These are phyloP conservation scores for Nemania sp. DNA, from an alignment of 2,329 filamentous ascomycete genomes.

Conservation along the genomic window DNA sequence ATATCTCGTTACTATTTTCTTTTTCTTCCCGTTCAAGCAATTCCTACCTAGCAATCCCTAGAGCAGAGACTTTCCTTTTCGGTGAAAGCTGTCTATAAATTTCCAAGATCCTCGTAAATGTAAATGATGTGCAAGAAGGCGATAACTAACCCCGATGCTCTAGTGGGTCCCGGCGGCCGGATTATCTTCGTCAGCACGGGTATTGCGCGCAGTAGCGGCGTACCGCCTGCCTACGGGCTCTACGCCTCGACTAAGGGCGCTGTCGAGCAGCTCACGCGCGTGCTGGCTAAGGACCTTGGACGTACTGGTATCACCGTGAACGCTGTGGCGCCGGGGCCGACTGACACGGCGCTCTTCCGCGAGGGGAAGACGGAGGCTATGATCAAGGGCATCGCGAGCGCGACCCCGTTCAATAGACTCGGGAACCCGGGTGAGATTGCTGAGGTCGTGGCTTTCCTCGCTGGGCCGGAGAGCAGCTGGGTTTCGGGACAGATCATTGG, in stretches of 20 bases:
- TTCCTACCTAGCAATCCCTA: no score
- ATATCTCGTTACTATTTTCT: no score
- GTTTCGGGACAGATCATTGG: constrained; percentile 38
- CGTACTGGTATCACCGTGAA: constrained; percentile 64
- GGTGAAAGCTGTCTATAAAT: no score
- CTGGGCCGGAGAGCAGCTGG: constrained; percentile 38
- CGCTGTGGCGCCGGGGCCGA: constrained; percentile 64
- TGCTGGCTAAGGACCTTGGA: constrained; percentile 67
- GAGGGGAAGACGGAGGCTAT: constrained; percentile 61
- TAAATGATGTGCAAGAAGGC: no score
- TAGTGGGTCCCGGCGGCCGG: constrained; percentile 53
- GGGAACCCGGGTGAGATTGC: constrained; percentile 64
- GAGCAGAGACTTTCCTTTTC: no score
- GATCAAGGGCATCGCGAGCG: constrained; percentile 55
- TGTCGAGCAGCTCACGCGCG: constrained; percentile 68
- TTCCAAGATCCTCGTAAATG: no score
- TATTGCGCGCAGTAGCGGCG: constrained; percentile 52
- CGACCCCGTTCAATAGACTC: constrained; percentile 59
- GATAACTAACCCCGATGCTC: no score
- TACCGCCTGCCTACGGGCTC: constrained; percentile 61
- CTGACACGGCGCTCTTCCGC: constrained; percentile 67
- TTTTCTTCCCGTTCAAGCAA: no score
- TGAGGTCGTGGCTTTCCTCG: constrained; percentile 58
- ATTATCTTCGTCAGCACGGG: constrained; percentile 56
- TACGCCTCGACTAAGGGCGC: constrained; percentile 70